Percentiles rank a stretch among this genome's conserved stretches.
Evolutionary conservation across 176 grass and related monocot species (phyloP).

Genomic region (Metroxylon sagu): DNA sequence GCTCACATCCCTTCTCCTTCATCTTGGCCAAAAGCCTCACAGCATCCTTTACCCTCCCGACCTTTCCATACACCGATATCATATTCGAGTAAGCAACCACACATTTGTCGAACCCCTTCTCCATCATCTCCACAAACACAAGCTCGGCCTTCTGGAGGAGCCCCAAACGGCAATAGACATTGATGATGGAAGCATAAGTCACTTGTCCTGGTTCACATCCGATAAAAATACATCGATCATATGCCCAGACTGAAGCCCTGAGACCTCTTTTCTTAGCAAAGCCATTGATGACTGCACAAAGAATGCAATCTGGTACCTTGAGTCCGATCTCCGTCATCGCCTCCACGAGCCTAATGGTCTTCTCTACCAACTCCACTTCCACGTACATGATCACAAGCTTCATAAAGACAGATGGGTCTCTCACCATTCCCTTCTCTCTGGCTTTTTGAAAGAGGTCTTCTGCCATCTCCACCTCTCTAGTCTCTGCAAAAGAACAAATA

Average conservation of each 20-base stretch:
- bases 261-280: slow-evolving; percentile 65
- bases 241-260: slow-evolving; percentile 65
- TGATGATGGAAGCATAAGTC: slow-evolving; percentile 80
- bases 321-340: slow-evolving; percentile 58
- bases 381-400: slow-evolving; percentile 72
- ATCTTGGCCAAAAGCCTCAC: slow-evolving; percentile 66
- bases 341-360: slow-evolving; percentile 45
- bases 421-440: slow-evolving; percentile 41
- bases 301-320: slow-evolving; percentile 64
- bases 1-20: slow-evolving; percentile 81
- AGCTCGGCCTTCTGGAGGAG: slow-evolving; percentile 54
- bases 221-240: slow-evolving; percentile 32
- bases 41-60: slow-evolving; percentile 51
- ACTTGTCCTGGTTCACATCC: slow-evolving; percentile 88
- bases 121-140: slow-evolving; percentile 70
- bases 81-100: slow-evolving; percentile 79
- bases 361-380: slow-evolving; percentile 45
- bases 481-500: slow-evolving; percentile 54
- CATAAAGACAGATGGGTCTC: slow-evolving; percentile 66
- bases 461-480: slow-evolving; percentile 36
- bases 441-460: slow-evolving; percentile 69
- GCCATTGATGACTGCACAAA: slow-evolving; percentile 68
- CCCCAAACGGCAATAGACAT: slow-evolving; percentile 67
- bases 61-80: slow-evolving; percentile 93
- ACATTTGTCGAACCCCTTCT: slow-evolving; percentile 68